A percentile compares a stretch with the other conserved stretches of the same genome.
These are phyloP conservation scores for Podospora bellae-mahoneyi DNA, from an alignment of 495 filamentous ascomycete genomes.

Conservation along the genomic window DNA sequence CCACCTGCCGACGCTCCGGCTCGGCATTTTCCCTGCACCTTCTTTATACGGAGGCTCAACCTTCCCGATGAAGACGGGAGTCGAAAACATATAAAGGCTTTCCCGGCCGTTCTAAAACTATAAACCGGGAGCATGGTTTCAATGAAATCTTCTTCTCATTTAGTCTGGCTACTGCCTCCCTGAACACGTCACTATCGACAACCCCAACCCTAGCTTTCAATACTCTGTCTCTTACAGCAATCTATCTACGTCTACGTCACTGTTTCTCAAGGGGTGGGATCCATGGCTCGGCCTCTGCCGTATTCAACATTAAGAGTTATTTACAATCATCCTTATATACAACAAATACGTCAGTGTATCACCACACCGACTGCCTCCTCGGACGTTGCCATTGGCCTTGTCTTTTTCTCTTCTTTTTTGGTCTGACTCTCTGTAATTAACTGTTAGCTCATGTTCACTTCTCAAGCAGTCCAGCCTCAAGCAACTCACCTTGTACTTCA, in stretches of 20 bases:
- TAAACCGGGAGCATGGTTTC: neutral
- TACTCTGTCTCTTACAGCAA: neutral
- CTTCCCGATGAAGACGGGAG: neutral
- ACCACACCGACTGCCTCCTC: constrained; percentile 28
- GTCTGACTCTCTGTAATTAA: constrained; percentile 28
- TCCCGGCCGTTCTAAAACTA: too few relatives aligned
- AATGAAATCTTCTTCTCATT: neutral
- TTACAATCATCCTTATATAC: neutral
- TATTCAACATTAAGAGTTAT: neutral
- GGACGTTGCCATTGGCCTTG: constrained; percentile 18
- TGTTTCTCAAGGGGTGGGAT: neutral
- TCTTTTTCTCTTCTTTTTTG: constrained; percentile 27
- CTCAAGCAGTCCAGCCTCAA: neutral
- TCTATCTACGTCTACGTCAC: neutral
- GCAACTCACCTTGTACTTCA: constrained; percentile 37
- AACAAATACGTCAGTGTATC: neutral
- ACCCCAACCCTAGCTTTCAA: neutral
- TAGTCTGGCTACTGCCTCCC: neutral
- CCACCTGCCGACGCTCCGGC: constrained; percentile 30
- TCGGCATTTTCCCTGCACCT: constrained; percentile 17
- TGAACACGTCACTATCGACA: neutral
- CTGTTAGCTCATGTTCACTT: neutral
- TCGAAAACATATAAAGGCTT: too few relatives aligned
- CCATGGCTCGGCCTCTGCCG: neutral
- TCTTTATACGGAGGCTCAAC: neutral